Percentiles rank a stretch among this genome's conserved stretches.
Evolutionary conservation across 768 basidiomycete genomes (phyloP).

Genomic region (Daedalea quercina): DNA sequence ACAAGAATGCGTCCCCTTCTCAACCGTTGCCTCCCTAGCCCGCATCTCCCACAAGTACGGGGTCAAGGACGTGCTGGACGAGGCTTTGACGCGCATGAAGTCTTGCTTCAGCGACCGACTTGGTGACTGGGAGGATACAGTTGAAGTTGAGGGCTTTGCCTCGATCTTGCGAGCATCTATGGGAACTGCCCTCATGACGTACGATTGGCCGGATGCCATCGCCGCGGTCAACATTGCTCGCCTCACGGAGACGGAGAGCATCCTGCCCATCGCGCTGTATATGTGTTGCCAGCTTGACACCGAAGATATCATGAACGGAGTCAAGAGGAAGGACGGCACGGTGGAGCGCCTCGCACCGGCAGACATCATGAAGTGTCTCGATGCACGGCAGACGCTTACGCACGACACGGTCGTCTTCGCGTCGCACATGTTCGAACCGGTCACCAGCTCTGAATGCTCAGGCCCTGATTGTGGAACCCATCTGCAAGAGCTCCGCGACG

Average conservation of each 20-base stretch:
- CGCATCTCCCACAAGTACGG: slow-evolving; percentile 18
- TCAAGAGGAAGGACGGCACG: background rate
- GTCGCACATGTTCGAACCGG: too few species aligned
- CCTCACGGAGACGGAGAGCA: slow-evolving; percentile 7
- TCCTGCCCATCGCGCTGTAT: slow-evolving; percentile 8
- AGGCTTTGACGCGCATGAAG: slow-evolving; percentile 13
- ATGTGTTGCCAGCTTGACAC: slow-evolving; percentile 1
- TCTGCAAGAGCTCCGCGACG: too few species aligned
- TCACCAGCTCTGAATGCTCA: too few species aligned
- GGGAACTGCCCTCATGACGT: slow-evolving; percentile 1
- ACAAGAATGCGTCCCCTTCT: too few species aligned
- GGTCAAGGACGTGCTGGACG: slow-evolving; percentile 11
- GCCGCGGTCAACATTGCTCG: slow-evolving; percentile 8
- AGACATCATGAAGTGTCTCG: background rate
- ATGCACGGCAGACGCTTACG: background rate
- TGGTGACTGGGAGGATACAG: background rate
- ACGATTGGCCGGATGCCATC: background rate
- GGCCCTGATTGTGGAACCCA: too few species aligned
- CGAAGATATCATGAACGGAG: background rate
- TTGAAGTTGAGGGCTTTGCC: background rate
- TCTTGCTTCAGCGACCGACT: slow-evolving; percentile 5
- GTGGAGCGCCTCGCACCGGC: background rate
- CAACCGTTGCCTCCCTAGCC: slow-evolving; percentile 11
- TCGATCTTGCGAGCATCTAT: background rate
- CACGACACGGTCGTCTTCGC: too few species aligned